phyloP scores from a whole-genome alignment of 495 filamentous ascomycete species.

The Sabuloglossum arenarium region DNA sequence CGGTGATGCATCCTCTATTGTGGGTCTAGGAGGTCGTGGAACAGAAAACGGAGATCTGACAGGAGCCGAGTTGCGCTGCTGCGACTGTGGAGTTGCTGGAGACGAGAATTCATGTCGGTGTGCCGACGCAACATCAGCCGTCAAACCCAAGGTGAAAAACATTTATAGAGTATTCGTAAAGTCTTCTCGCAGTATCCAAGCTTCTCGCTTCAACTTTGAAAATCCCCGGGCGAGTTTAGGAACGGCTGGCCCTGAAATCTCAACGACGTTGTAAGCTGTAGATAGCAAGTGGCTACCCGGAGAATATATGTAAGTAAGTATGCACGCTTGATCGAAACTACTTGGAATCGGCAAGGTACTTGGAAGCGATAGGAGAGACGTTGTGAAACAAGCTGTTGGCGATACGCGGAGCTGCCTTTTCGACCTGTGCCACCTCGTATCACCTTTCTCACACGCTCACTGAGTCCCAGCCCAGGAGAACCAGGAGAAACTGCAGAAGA shows the following conservation, averaged over 20 bases:
- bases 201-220: background rate
- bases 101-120: slow-evolving; percentile 6
- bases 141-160: slow-evolving; percentile 5
- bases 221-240: background rate
- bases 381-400: background rate
- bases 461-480: background rate
- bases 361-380: background rate
- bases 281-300: no score
- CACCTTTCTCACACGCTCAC: background rate
- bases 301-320: background rate
- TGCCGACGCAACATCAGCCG: slow-evolving; percentile 4
- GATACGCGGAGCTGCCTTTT: background rate
- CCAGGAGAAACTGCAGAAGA: background rate
- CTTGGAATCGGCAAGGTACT: background rate
- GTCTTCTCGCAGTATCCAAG: background rate
- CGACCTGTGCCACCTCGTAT: background rate
- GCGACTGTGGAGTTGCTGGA: background rate
- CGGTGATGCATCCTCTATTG: background rate
- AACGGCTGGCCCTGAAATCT: no score
- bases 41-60: background rate
- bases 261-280: background rate
- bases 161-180: background rate
- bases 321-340: background rate
- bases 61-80: background rate
- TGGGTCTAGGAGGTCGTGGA: background rate